phyloP scores from a whole-genome alignment of 1,284 basidiomycete genomes.

The Cerioporus squamosus region DNA sequence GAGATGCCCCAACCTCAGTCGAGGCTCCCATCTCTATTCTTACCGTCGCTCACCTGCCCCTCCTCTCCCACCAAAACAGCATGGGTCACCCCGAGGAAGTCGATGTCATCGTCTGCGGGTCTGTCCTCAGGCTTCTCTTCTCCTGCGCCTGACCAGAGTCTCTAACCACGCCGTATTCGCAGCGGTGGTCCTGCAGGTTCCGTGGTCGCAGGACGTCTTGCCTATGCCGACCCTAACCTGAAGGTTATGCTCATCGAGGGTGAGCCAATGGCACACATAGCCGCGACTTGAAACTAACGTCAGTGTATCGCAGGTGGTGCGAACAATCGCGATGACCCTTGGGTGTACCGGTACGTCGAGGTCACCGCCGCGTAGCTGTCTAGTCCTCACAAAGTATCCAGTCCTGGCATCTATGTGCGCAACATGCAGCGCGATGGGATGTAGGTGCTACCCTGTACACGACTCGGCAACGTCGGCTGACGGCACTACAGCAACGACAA shows the following conservation, averaged over 20 bases:
- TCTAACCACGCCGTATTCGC: constrained; percentile 38
- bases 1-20: constrained; percentile 22
- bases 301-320: constrained; percentile 51
- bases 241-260: constrained; percentile 80
- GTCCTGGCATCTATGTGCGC: constrained; percentile 69
- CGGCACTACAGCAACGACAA: constrained; percentile 60
- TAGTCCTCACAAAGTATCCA: constrained; percentile 20
- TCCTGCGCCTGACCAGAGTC: background rate
- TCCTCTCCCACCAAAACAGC: constrained; percentile 15
- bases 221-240: constrained; percentile 71
- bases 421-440: constrained; percentile 74
- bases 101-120: constrained; percentile 69
- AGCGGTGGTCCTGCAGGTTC: constrained; percentile 72
- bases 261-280: constrained; percentile 22
- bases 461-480: background rate
- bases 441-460: constrained; percentile 39
- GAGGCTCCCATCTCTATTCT: constrained; percentile 28
- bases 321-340: constrained; percentile 75
- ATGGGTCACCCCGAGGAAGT: constrained; percentile 71
- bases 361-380: background rate
- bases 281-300: background rate
- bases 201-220: constrained; percentile 70
- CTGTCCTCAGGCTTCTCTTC: constrained; percentile 17
- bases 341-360: constrained; percentile 61
- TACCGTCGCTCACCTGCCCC: constrained; percentile 23